Evolutionary conservation across 2,329 filamentous ascomycete species (phyloP).

Genomic region (Trichoderma gracile): DNA sequence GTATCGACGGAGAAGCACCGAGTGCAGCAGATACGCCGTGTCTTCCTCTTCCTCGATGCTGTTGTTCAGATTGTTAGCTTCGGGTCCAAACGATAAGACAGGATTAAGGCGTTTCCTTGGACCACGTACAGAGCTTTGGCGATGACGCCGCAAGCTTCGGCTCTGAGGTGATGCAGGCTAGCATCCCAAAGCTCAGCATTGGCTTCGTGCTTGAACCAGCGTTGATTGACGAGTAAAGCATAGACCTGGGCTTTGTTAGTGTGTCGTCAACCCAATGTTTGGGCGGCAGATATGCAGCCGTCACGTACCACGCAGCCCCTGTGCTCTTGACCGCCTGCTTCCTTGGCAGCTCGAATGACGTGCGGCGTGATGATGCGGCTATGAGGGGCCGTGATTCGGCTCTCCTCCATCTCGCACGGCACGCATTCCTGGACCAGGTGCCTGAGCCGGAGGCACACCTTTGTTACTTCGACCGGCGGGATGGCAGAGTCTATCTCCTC

Average conservation of each 20-base stretch:
- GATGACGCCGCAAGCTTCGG: constrained; percentile 84
- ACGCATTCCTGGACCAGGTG: constrained; percentile 88
- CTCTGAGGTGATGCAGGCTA: constrained; percentile 75
- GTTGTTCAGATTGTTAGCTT: neutral
- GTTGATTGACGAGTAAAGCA: constrained; percentile 70
- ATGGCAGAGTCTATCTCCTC: constrained; percentile 65
- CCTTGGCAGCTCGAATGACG: constrained; percentile 77
- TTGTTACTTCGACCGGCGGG: constrained; percentile 78
- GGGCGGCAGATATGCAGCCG: neutral
- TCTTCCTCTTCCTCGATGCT: constrained; percentile 87
- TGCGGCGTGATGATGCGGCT: constrained; percentile 79
- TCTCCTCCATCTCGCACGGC: constrained; percentile 83
- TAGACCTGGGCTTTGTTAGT: constrained; percentile 54
- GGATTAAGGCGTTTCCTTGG: neutral
- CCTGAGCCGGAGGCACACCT: constrained; percentile 83
- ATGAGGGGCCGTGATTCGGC: constrained; percentile 73
- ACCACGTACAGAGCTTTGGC: constrained; percentile 68
- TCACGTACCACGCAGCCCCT: constrained; percentile 67
- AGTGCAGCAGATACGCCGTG: constrained; percentile 73
- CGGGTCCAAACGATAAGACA: neutral
- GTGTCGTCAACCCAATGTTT: neutral
- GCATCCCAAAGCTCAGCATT: constrained; percentile 87
- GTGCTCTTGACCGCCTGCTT: constrained; percentile 76
- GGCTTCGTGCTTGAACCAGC: constrained; percentile 79
- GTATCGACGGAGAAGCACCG: constrained; percentile 84